Evolutionary conservation across 2,329 filamentous ascomycete species (phyloP).

Genomic region (Ceratocystis cubensis): DNA sequence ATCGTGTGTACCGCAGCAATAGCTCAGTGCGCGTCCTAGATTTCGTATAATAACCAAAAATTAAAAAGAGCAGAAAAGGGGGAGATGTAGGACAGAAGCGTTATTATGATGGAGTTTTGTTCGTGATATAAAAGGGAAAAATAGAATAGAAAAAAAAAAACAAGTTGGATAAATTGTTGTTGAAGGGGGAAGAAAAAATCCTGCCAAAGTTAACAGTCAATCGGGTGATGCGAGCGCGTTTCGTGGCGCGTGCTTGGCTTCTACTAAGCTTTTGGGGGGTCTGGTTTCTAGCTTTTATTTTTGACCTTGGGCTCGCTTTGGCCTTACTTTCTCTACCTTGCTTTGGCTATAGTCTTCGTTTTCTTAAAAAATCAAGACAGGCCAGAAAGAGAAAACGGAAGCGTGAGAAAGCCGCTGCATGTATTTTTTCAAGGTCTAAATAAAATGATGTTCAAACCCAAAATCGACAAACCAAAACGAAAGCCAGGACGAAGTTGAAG

Average conservation of each 20-base stretch:
- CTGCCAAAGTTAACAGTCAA: slow-evolving; percentile 9
- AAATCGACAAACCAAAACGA: background rate
- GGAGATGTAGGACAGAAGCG: background rate
- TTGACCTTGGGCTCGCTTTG: too few species aligned
- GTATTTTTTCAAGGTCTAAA: too few species aligned
- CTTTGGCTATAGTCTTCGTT: too few species aligned
- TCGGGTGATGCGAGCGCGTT: slow-evolving; percentile 11
- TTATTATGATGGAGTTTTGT: background rate
- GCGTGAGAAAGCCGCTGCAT: too few species aligned
- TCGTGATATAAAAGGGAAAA: slow-evolving; percentile 2
- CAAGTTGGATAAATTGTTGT: background rate
- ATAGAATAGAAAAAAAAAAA: background rate
- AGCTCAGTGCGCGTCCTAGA: background rate
- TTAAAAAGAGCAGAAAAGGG: background rate
- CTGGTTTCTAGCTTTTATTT: background rate
- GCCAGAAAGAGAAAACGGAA: too few species aligned
- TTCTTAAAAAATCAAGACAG: too few species aligned
- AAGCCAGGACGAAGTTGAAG: background rate
- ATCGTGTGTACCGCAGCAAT: background rate
- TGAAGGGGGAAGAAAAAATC: slow-evolving; percentile 8
- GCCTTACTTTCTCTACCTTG: too few species aligned
- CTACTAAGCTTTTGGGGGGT: background rate
- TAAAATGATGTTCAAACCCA: too few species aligned
- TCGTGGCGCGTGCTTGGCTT: slow-evolving; percentile 9
- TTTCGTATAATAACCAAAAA: slow-evolving; percentile 5